Evolutionary conservation across 106 monocot genomes (phyloP).

Genomic region (Agapanthus africanus): DNA sequence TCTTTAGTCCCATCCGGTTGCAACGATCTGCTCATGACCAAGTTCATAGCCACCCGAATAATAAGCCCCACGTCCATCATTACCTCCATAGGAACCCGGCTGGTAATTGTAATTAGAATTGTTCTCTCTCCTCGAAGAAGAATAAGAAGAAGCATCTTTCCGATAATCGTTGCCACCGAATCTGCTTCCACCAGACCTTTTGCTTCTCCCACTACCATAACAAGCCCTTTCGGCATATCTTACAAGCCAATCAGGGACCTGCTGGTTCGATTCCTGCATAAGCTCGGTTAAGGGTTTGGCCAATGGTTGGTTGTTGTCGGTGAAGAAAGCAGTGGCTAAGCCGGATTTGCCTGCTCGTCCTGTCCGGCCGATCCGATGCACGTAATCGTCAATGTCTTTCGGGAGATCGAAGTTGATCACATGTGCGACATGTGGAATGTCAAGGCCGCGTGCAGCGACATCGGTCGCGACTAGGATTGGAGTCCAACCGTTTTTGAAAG

Average conservation of each 20-base stretch:
- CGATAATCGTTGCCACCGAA: constrained; percentile 32
- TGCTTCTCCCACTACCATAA: constrained; percentile 18
- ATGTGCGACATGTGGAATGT: constrained; percentile 45
- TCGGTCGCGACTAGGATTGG: constrained; percentile 54
- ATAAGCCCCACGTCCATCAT: too few relatives aligned
- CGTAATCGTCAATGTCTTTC: constrained; percentile 47
- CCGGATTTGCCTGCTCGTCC: constrained; percentile 53
- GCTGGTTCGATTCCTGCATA: constrained; percentile 50
- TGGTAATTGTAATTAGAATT: neutral
- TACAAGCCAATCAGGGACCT: constrained; percentile 49
- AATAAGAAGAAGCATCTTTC: neutral
- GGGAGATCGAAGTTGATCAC: constrained; percentile 58
- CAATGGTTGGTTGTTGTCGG: constrained; percentile 23
- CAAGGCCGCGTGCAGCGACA: constrained; percentile 50
- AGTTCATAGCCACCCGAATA: constrained; percentile 1
- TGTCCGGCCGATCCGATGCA: constrained; percentile 53
- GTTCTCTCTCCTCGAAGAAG: neutral
- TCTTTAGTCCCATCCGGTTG: constrained; percentile 7
- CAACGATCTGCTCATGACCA: neutral
- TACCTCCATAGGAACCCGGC: too few relatives aligned
- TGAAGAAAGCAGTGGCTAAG: constrained; percentile 53
- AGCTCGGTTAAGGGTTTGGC: constrained; percentile 36
- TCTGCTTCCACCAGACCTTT: constrained; percentile 10
- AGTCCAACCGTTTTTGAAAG: constrained; percentile 35
- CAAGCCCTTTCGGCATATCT: constrained; percentile 21